A percentile compares a stretch with the other conserved stretches of the same genome.
Evolutionary conservation across 208 protist genomes (phyloP).

Genomic region (Crithidia expoeki): DNA sequence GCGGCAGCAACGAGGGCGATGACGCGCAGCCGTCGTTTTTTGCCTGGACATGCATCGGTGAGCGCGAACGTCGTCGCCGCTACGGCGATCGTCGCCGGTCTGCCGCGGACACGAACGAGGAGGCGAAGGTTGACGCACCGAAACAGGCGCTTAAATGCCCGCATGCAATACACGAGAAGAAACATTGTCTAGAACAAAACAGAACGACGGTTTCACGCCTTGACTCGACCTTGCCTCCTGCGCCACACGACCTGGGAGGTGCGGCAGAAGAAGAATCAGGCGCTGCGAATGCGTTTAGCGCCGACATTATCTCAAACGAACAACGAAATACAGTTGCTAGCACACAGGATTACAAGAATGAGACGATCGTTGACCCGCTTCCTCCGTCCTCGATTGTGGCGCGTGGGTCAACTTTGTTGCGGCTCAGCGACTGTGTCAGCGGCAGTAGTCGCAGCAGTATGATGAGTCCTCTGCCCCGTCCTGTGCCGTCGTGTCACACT

Average conservation of each 20-base stretch:
- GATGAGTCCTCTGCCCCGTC: conserved; percentile 39
- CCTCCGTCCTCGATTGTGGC: not conserved
- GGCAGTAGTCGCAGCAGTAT: conserved; percentile 24
- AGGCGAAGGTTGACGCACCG: too few species aligned
- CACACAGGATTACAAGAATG: not conserved
- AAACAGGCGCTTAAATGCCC: too few species aligned
- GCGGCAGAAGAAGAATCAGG: too few species aligned
- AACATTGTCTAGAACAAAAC: too few species aligned
- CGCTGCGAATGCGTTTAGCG: too few species aligned
- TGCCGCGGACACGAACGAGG: not conserved
- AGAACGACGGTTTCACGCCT: too few species aligned
- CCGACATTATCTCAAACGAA: too few species aligned
- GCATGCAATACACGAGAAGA: too few species aligned
- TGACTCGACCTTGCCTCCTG: too few species aligned
- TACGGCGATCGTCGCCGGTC: not conserved
- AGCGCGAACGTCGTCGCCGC: not conserved
- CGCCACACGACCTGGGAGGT: too few species aligned
- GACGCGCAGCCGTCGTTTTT: not conserved
- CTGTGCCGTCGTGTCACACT: conserved; percentile 10
- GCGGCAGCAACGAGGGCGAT: not conserved
- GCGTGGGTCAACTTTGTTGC: not conserved
- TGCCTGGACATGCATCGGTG: not conserved
- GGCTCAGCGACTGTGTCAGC: not conserved
- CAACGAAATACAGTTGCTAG: too few species aligned
- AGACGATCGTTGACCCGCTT: not conserved